Percentiles rank a stretch among this genome's conserved stretches.
Evolutionary conservation across 441 rosid genomes (phyloP).

Genomic region (Syzygium malaccense): DNA sequence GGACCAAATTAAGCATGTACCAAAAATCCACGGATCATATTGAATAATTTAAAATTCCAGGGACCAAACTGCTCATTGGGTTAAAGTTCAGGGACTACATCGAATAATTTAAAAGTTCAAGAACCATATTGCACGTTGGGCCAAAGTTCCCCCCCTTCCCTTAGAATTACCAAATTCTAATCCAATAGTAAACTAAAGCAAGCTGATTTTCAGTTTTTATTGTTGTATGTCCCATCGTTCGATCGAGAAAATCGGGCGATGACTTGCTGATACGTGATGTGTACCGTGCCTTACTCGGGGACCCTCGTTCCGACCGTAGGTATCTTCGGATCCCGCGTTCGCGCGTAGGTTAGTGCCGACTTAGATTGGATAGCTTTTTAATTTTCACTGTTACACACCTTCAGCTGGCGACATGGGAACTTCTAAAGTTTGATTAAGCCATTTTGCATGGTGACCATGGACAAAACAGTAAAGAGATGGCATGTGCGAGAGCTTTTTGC

Average conservation of each 20-base stretch:
- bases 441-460: slow-evolving; percentile 24
- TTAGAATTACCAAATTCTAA: no score
- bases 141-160: no score
- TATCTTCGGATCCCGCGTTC: not conserved
- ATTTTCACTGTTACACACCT: not conserved
- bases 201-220: not conserved
- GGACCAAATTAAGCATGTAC: no score
- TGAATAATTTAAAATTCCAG: no score
- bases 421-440: slow-evolving; percentile 1
- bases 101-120: no score
- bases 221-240: no score
- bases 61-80: no score
- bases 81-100: no score
- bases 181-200: no score
- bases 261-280: not conserved
- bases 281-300: no score
- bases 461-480: slow-evolving; percentile 17
- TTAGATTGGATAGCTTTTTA: not conserved
- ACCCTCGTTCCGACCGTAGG: not conserved
- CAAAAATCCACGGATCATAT: no score
- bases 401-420: not conserved
- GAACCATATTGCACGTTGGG: no score
- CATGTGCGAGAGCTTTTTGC: not conserved
- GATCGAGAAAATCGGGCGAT: not conserved
- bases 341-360: not conserved